These are phyloP conservation scores for Phytophthora pinifolia DNA, from an alignment of 352 stramenopile genomes.

Conservation along the genomic window DNA sequence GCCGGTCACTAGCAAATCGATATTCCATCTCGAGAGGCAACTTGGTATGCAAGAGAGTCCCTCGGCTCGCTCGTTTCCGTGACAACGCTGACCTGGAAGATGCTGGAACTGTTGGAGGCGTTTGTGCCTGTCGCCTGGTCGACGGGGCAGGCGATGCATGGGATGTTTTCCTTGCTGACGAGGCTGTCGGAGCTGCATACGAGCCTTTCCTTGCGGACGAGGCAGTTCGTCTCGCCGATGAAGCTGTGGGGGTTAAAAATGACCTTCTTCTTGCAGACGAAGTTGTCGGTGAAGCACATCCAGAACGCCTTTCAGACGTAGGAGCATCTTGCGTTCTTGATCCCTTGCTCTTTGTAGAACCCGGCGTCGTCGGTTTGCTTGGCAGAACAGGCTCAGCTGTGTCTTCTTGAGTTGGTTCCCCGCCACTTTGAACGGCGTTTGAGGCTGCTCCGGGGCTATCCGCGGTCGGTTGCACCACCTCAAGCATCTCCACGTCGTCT, in stretches of 20 bases:
- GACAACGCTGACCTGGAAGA: conserved; percentile 24
- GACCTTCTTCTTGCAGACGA: conserved; percentile 12
- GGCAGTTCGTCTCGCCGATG: not conserved
- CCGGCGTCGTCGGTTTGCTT: not conserved
- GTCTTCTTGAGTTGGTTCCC: conserved; percentile 18
- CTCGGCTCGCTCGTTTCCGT: conserved; percentile 30
- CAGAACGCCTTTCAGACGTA: conserved; percentile 3
- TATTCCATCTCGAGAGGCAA: conserved; percentile 65
- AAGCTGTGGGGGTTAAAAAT: conserved; percentile 12
- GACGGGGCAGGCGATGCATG: conserved; percentile 3
- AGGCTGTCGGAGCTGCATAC: conserved; percentile 15
- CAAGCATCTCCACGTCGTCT: conserved; percentile 24
- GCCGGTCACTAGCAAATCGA: conserved; percentile 52
- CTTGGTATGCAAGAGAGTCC: conserved; percentile 51
- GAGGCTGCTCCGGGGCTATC: not conserved
- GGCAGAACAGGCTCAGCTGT: not conserved
- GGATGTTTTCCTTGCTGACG: conserved; percentile 18
- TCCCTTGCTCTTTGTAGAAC: conserved; percentile 8
- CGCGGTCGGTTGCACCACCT: conserved; percentile 3
- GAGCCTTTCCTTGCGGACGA: conserved; percentile 11
- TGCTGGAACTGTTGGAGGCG: conserved; percentile 9
- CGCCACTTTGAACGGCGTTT: conserved; percentile 5
- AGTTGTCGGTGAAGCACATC: conserved; percentile 12
- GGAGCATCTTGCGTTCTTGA: not conserved
- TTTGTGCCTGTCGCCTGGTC: conserved; percentile 11